Base-by-base conservation (phyloP, 768 basidiomycete species). In the Gautieria morchelliformis region DNA sequence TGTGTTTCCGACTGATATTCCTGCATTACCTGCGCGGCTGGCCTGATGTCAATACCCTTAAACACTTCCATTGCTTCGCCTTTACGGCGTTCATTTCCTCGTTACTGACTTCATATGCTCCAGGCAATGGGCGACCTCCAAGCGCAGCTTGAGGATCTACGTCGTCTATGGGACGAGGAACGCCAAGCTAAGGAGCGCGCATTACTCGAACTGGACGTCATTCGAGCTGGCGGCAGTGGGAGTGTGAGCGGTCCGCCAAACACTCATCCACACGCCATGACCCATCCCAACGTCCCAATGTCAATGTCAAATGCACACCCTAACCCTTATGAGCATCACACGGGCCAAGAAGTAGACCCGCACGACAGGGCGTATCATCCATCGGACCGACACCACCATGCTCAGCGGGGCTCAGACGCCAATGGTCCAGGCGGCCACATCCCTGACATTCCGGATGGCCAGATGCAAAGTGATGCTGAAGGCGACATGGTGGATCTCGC, bases 91-190 rank as follows among this genome's bases (percentile, higher is more conserved):
- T 17, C 44, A 58, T 14, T 11, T n/a, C 35, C 8, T 20, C 32
- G 12, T 24, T 15, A 32, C 22, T 39, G 14, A 39, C 5, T 20
- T 53, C 10, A 35, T 41, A 4, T 44, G 56, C 17, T 40, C 51
- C 20, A 55, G 53, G 56, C 88, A 2, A 89, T 90, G 89, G 87
- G 86, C 6, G 89, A 90, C 63, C 71, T 89, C 57, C 88, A 91
- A 68, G 81, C 83, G 14, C 89, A 91, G 67, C 75, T 92, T 11
- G 89, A 90, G 63, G 89, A 91, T 69, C 75, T 87, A 68, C 82
- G 86, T 65, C 74, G 85, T n/a, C 63, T 84, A 66, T 89, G 87
- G 84, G 89, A 89, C 53, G 85, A 88, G 62, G 89, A 91, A 67
- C 77, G 85, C 19, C 57, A 56, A 50, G 60, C 51, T 19, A 72